Base-by-base conservation (phyloP, 352 stramenopile species). In the Phytophthora sp. region DNA sequence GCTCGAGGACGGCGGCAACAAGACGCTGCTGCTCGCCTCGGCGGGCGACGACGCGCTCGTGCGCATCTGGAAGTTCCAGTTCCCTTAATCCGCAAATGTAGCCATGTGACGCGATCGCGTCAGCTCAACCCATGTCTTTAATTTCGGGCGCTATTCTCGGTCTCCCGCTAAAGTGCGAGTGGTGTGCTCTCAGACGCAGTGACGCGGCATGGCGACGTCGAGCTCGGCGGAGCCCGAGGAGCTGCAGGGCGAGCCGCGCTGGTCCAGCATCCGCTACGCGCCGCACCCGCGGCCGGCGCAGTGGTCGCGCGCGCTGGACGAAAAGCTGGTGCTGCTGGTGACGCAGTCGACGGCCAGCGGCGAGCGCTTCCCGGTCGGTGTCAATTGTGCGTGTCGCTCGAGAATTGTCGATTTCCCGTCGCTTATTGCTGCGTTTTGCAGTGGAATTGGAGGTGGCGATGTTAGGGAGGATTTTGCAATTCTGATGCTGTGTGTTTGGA, bases 281-380 rank as follows among this genome's bases (percentile, higher is more conserved):
- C 62, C 62, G 0, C 65, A 76, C 20, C 57, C 60, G 5, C 48
- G 55, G 43, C 53, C 60, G n/a, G 27, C 49, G 7, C 70, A 77
- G 26, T 92, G 84, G 84, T 65, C 59, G 7, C 65, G 66, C 4
- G 59, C 67, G 12, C 74, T 69, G 13, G 86, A 95, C 30, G 79
- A 91, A 61, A 64, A 77, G 55, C 62, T 95, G 27, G 44, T 91
- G 50, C 71, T 72, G 61, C 63, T 91, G 34, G 79, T 90, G 24
- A 89, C 69, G 56, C 74, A 81, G 53, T 87, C 80, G 11, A 95
- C 82, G 5, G 79, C 70, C 45, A 93, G 84, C 39, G 82, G 79
- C 15, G 83, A 91, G 62, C 78, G 87, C 20, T 95, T 95, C 64
- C 87, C 87, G 0, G 82, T 93, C 30, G 87, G 84, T 43, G 84